These are phyloP conservation scores for Rhizophagus clarus DNA, from an alignment of 192 early-diverging fungal species.

Conservation along the genomic window DNA sequence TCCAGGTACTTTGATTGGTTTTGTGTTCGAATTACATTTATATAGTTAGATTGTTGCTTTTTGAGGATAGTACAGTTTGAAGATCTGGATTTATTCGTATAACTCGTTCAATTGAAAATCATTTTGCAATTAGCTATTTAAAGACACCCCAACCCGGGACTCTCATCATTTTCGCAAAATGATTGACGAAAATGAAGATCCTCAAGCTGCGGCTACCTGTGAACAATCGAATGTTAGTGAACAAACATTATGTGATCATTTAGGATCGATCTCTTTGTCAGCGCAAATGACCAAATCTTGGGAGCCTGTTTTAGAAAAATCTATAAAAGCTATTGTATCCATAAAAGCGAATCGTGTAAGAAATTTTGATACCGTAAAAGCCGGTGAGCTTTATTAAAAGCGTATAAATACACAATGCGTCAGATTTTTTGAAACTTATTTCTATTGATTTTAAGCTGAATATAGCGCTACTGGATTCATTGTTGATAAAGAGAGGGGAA, in stretches of 20 bases:
- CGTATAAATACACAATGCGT: too few species aligned
- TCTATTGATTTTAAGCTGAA: slow-evolving; percentile 35
- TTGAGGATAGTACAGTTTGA: too few species aligned
- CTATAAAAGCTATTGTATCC: slow-evolving; percentile 76
- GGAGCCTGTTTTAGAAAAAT: slow-evolving; percentile 70
- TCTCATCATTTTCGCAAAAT: background rate
- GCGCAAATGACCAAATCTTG: slow-evolving; percentile 38
- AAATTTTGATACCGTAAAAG: slow-evolving; percentile 75
- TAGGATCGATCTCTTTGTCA: background rate
- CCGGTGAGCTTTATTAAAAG: slow-evolving; percentile 49
- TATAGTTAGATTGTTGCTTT: too few species aligned
- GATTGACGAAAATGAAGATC: background rate
- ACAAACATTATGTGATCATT: background rate
- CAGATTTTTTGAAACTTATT: too few species aligned
- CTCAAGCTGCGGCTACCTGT: background rate
- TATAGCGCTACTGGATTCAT: slow-evolving; percentile 74
- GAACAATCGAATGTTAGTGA: background rate
- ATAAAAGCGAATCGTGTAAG: slow-evolving; percentile 76
- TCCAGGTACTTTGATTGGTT: too few species aligned
- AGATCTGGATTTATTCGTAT: too few species aligned
- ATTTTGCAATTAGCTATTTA: too few species aligned
- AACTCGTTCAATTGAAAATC: too few species aligned
- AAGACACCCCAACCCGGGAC: too few species aligned
- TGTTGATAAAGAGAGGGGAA: slow-evolving; percentile 74
- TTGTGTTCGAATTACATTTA: too few species aligned